Evolutionary conservation across 177 flowering plant genomes (phyloP), one percentile per base, ranked within the genome.

Genomic region (Vitis hybrid): DNA sequence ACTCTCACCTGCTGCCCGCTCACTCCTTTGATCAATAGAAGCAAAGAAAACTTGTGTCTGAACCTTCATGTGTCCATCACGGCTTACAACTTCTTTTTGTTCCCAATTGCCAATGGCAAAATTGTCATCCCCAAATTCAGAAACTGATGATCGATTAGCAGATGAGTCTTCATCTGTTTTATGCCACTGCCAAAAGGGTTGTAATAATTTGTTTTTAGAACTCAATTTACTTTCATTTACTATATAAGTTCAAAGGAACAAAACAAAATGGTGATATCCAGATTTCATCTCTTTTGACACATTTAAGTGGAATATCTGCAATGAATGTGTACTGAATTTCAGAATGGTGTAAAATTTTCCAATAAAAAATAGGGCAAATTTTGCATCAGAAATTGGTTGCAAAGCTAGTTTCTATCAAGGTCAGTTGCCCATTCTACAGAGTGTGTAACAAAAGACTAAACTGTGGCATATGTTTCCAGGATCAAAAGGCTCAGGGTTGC

Each of bases 91-190:
- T 83, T 91, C 98, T 74, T 89, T 93, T 26, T 76, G 80, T 74
- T 93, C 98, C 99, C 98, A 95, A 67, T 83, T 81, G 61, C 99
- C 99, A 2, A 95, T 80, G 11, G 96, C 90, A 85, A 95, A 95
- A 76, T 78, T 88, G 75, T 95, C 99, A 69, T 93, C 99, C 50
- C 98, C 99, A 79, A 94, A 94, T 58, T 91, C 97, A 21, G 97
- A 92, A 8, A 85, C 78, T 56, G 95, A 89, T 15, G 83, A 76
- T 14, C 89, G 74, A 69, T 85, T 85, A 59, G 86, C 84, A 70
- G 73, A 69, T 62, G 83, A 85, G 69, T 86, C 91, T 56, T 88
- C 93, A 39, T 89, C 97, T 10, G 82, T 66, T 79, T 88, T 93
- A n/a, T 75, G 75, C 85, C 80, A 75, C 98, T 89, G 91, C 70